Evolutionary conservation across 495 filamentous ascomycete genomes (phyloP).

Genomic region (Hypoxylon lenormandii): DNA sequence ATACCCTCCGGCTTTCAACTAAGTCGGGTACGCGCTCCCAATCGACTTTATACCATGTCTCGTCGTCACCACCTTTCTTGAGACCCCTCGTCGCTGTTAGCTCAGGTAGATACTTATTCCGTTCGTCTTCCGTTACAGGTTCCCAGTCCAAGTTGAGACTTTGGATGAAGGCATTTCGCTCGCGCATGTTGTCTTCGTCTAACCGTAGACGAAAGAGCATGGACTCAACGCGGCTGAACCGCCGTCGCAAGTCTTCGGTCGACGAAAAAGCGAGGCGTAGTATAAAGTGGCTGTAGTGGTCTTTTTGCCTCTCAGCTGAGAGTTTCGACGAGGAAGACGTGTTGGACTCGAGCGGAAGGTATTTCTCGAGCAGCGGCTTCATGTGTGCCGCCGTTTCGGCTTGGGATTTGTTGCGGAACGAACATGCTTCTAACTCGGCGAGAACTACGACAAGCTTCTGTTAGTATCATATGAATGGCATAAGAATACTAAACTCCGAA

Average conservation of each 20-base stretch:
- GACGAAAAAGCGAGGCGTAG: constrained; percentile 90
- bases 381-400: constrained; percentile 84
- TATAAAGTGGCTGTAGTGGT: constrained; percentile 98
- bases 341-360: constrained; percentile 84
- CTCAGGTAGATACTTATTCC: constrained; percentile 61
- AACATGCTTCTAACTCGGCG: constrained; percentile 93
- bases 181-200: constrained; percentile 73
- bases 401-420: constrained; percentile 87
- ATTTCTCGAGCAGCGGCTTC: constrained; percentile 82
- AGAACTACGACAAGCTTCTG: constrained; percentile 70
- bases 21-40: constrained; percentile 93
- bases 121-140: constrained; percentile 80
- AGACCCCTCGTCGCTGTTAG: constrained; percentile 51
- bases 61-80: constrained; percentile 71
- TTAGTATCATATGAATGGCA: constrained; percentile 18
- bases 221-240: constrained; percentile 87
- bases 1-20: constrained; percentile 80
- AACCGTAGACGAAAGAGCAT: constrained; percentile 88
- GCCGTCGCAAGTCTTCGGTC: constrained; percentile 89
- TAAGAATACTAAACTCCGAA: not conserved
- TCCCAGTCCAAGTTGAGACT: constrained; percentile 79
- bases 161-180: constrained; percentile 80
- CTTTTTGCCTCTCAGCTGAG: constrained; percentile 84
- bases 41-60: constrained; percentile 91
- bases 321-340: constrained; percentile 69